Base-by-base conservation (phyloP, 2,329 filamentous ascomycete species). In the Colletotrichum tropicicola region DNA sequence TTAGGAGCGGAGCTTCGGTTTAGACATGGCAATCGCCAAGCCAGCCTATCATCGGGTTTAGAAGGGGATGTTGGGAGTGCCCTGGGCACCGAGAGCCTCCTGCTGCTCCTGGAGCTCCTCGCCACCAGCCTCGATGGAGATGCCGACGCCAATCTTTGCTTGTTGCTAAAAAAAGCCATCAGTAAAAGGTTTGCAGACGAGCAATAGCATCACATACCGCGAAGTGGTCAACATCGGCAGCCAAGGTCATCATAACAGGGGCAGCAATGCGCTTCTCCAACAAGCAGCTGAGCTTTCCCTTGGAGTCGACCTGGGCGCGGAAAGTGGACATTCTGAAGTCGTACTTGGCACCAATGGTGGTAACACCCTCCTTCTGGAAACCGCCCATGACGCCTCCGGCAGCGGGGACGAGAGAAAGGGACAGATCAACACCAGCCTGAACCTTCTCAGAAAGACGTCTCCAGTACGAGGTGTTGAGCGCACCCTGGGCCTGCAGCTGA, bases 271-370 rank as follows among this genome's bases (percentile, higher is more conserved):
- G 91, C 89, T 98, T 98, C 86, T 99, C 96, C 71, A 98, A 83
- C 74, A 98, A 82, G 77, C 93, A 96, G 80, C 92, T 93, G 67
- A 99, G 86, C 84, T 97, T 97, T 78, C 96, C 96, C 77, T 93
- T 90, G 74, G 94, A 97, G 82, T 99, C 96, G 72, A 98, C 87
- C 83, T 99, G 96, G 45, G 95, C 96, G 70, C 95, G 90, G 89
- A 98, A 97, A 53, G 93, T 96, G 59, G 93, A 96, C 82, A 94
- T 92, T 75, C 93, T 89, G 89, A 99, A 99, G 79, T 98, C 95
- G 82, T 99, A 99, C 83, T 99, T 99, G 77, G 94, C 93, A 74
- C 95, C 96, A 73, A 98, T 87, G 58, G 94, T 93, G 57, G 97
- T 94, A 67, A 93, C 87, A 59, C 96, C 96, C 79, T 99, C 94